phyloP scores from a whole-genome alignment of 2,329 filamentous ascomycete genomes.

The Neofusicoccum cordaticola region DNA sequence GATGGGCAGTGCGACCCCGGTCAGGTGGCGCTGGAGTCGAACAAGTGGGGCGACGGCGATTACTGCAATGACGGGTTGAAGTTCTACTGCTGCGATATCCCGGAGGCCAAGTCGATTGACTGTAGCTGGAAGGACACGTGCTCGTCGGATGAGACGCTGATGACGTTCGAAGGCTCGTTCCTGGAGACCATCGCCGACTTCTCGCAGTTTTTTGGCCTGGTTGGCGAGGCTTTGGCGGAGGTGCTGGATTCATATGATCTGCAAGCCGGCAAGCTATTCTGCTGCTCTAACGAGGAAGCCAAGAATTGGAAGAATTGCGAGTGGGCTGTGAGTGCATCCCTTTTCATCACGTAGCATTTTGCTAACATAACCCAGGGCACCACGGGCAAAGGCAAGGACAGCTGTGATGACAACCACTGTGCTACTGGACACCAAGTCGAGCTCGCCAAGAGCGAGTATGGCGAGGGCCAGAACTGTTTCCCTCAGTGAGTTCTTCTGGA shows the following conservation, averaged over 20 bases:
- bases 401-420: conserved; percentile 36
- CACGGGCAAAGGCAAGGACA: conserved; percentile 21
- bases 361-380: conserved; percentile 25
- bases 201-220: not conserved
- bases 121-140: not conserved
- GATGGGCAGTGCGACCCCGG: not conserved
- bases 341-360: not conserved
- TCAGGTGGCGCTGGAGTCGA: not conserved
- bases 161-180: not conserved
- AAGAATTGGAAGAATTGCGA: conserved; percentile 33
- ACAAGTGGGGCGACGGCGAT: not conserved
- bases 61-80: not conserved
- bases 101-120: not conserved
- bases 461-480: conserved; percentile 19
- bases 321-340: conserved; percentile 22
- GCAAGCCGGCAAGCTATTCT: conserved; percentile 23
- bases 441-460: conserved; percentile 25
- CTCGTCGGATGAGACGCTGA: not conserved
- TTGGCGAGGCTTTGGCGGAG: not conserved
- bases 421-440: conserved; percentile 25
- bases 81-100: not conserved
- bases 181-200: not conserved
- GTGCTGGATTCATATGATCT: not conserved
- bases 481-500: not conserved
- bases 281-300: conserved; percentile 28